phyloP scores from a whole-genome alignment of 305 asterid species.

The Rubia peregrina region DNA sequence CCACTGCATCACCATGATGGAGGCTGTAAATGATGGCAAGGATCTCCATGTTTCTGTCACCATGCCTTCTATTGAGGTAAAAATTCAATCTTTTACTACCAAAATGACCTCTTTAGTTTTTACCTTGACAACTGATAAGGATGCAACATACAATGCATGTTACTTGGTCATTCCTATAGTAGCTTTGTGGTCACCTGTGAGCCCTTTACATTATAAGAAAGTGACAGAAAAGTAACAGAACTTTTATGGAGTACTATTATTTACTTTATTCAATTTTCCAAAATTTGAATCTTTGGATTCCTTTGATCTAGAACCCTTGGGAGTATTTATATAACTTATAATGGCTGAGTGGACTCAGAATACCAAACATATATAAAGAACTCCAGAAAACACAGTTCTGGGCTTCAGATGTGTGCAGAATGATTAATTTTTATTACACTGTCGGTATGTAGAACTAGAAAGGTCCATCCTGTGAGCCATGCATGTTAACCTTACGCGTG shows the following conservation, averaged over 20 bases:
- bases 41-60: slow-evolving; percentile 50
- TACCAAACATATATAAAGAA: not conserved
- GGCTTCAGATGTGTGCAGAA: slow-evolving; percentile 12
- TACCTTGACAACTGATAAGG: not conserved
- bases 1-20: slow-evolving; percentile 53
- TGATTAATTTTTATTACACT: not conserved
- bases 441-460: not conserved
- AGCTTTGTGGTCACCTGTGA: slow-evolving; percentile 4
- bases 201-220: not conserved
- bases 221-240: not conserved
- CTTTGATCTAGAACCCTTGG: slow-evolving; percentile 7
- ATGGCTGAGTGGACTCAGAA: not conserved
- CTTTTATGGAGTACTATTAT: too few relatives aligned
- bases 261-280: not conserved
- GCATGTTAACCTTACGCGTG: slow-evolving; percentile 7
- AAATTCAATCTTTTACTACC: not conserved
- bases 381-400: not conserved
- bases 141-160: slow-evolving; percentile 1
- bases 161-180: slow-evolving; percentile 4
- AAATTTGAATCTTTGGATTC: slow-evolving; percentile 9
- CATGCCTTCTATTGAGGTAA: slow-evolving; percentile 56
- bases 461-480: slow-evolving; percentile 5
- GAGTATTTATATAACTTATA: not conserved
- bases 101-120: not conserved
- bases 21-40: slow-evolving; percentile 41